phyloP scores from a whole-genome alignment of 345 rosid species.

The Citrus reticulata region DNA sequence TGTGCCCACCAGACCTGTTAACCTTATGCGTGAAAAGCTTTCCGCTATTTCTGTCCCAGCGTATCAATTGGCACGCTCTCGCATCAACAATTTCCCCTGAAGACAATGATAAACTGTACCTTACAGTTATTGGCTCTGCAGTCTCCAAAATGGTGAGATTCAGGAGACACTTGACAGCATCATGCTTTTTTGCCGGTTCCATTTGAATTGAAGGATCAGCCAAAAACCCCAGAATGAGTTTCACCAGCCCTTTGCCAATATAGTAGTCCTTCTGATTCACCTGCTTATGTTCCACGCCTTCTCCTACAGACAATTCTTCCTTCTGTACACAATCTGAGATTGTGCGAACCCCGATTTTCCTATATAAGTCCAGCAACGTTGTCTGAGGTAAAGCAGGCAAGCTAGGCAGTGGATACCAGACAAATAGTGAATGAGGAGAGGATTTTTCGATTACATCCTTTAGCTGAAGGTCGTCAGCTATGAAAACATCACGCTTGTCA shows the following conservation, averaged over 20 bases:
- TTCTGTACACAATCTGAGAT: conserved; percentile 48
- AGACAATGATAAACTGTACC: conserved; percentile 35
- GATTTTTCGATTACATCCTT: conserved; percentile 41
- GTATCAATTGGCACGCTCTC: conserved; percentile 28
- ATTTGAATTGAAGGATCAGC: conserved; percentile 35
- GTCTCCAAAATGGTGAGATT: conserved; percentile 37
- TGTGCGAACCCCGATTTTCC: conserved; percentile 56
- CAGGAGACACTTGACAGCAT: conserved; percentile 38
- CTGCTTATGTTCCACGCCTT: conserved; percentile 15
- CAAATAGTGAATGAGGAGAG: conserved; percentile 42
- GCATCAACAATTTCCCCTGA: conserved; percentile 31
- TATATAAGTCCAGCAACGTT: conserved; percentile 41
- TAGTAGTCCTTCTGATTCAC: conserved; percentile 6
- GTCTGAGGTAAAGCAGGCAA: conserved; percentile 32
- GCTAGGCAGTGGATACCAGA: conserved; percentile 68
- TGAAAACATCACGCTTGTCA: conserved; percentile 45
- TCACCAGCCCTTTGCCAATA: conserved; percentile 42
- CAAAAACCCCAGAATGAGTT: conserved; percentile 57
- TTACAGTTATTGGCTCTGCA: conserved; percentile 25
- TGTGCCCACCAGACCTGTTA: conserved; percentile 28
- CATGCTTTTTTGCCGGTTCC: conserved; percentile 37
- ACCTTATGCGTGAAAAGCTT: conserved; percentile 44
- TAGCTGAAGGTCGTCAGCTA: conserved; percentile 64
- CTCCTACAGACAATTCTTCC: conserved; percentile 27
- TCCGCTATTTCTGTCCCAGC: conserved; percentile 54